Evolutionary conservation across 768 basidiomycete species (phyloP), one percentile per base, ranked within the genome.

Genomic region (Agrocybe chaxingu): DNA sequence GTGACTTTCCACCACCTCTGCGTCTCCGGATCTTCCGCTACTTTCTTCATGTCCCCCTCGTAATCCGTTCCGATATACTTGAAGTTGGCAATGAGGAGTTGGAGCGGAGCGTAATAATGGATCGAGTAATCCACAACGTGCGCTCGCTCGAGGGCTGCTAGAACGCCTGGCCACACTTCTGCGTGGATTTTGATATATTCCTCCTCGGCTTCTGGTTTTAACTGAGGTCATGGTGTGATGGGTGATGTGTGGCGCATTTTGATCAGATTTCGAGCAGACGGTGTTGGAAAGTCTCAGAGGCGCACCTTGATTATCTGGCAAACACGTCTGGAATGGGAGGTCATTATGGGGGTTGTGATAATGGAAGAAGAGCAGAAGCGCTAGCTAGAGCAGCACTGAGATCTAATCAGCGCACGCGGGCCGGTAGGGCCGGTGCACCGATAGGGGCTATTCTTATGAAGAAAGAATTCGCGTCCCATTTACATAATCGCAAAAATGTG

Each of bases 81-180:
- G 75, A 91, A 86, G 40, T 75, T 82, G n/a, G 87, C 87, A 53
- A 90, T 78, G n/a, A 92, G 76, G 37, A 92, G 75, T 30, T 74
- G 73, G 19, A 83, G 69, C 3, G 78, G 77, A 12, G 80, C 77
- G 57, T 83, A 79, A 60, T 87, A 77, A 58, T 86, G 75, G 64
- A 91, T 91, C 12, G 85, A 86, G 62, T 91, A 92, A 67, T 92
- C 87, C 34, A 70, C 68, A 50, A 90, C 77, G 63, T 90, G 79
- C 44, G 84, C 76, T 8, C 75, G 73, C 51, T 76, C 71, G 18
- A 89, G 71, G 7, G 85, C 76, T 19, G 74, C 77, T 18, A 90
- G 79, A 3, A 90, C 86, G 16, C 75, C 70, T 2, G 85, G 85
- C 85, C 87, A 89, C 40, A 85, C 83, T 5, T 70, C 71, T 0